These are phyloP conservation scores for Myxozyma sirexii DNA, from an alignment of 805 yeast genomes.

Conservation along the genomic window DNA sequence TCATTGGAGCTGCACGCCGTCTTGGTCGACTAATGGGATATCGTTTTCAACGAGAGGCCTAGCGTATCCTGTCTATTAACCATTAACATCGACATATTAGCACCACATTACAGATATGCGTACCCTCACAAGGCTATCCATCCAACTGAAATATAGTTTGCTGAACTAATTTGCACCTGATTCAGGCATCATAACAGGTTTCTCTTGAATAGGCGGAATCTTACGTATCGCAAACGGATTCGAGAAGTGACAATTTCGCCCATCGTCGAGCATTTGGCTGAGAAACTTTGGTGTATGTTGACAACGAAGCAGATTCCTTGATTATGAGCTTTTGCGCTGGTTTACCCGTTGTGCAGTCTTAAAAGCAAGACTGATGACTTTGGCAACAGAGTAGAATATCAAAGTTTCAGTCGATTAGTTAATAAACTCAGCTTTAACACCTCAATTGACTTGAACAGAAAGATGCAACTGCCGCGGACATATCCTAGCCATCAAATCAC, in stretches of 20 bases:
- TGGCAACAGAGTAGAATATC: too few species aligned
- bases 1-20: constrained; percentile 44
- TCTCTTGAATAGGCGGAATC: constrained; percentile 36
- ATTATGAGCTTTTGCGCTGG: too few species aligned
- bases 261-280: neutral
- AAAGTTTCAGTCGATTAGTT: too few species aligned
- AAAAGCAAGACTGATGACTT: too few species aligned
- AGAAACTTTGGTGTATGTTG: too few species aligned
- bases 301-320: too few species aligned
- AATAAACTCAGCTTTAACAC: too few species aligned
- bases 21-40: constrained; percentile 50
- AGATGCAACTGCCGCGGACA: too few species aligned
- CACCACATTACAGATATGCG: neutral
- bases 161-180: constrained; percentile 39
- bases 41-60: constrained; percentile 64
- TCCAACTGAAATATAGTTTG: constrained; percentile 1
- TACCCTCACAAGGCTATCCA: constrained; percentile 4
- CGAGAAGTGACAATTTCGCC: neutral
- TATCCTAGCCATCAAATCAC: too few species aligned
- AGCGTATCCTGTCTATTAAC: constrained; percentile 52
- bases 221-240: constrained; percentile 11
- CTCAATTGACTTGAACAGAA: too few species aligned
- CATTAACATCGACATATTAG: neutral
- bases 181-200: constrained; percentile 31
- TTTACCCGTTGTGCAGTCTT: too few species aligned